Evolutionary conservation across 495 filamentous ascomycete genomes (phyloP), one percentile per base, ranked within the genome.

Genomic region (Aspergillus affinis): DNA sequence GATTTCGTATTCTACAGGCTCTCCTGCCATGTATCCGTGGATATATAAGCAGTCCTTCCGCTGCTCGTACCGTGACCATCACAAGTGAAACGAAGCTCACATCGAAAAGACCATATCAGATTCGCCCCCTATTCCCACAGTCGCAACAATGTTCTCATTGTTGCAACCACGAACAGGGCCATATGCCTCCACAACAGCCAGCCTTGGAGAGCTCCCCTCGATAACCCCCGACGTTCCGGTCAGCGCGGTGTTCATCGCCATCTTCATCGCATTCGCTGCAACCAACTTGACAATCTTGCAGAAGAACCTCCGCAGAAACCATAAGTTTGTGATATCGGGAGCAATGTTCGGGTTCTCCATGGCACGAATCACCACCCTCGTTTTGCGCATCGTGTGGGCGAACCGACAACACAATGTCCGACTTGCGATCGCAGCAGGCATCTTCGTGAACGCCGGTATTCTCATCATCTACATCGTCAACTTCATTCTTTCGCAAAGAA

Each of bases 391-490:
- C 18, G 75, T 65, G 17, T 80, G 77, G 73, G 71, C 75, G 18
- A 72, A 60, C 30, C 63, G 74, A n/a, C 66, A 67, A 4, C 57
- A 32, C 4, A 79, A 86, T 60, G 64, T 86, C 47, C 64, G 62
- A 27, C 57, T 93, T 3, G 86, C 81, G 8, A 90, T 96, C 51
- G 87, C 89, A 0, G 83, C 90, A 2, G 76, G 84, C 57, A 82
- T 96, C 65, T 86, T 96, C 61, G 85, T 93, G 26, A 80, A 84
- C 12, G 88, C 89, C 0, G 93, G 92, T 26, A 83, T 92, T 19
- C 65, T 96, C 23, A 65, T 96, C 7, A 73, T 96, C n/a, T 95
- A 89, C 71, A 72, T 96, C 58, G 71, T 90, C 68, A 94, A 97
- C 69, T 74, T 97, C 29, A 77, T 94, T 64, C 89, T 91, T 68